These are phyloP conservation scores for Paracorniculantispora psalliotae DNA, from an alignment of 2,329 filamentous ascomycete species.

Conservation along the genomic window DNA sequence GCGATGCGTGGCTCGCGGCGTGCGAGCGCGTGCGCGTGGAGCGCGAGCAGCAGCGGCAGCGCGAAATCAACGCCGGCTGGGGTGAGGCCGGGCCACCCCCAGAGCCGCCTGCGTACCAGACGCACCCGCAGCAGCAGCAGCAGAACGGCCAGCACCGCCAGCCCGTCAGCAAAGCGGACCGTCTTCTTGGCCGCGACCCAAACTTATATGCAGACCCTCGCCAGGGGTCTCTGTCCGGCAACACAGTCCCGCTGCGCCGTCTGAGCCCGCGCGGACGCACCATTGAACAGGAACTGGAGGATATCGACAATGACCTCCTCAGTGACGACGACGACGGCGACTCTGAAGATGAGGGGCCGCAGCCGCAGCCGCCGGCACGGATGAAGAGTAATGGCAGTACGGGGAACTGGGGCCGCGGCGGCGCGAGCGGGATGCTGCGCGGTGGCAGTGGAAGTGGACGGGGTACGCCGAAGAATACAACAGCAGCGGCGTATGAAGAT, in stretches of 20 bases:
- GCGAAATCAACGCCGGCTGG: conserved; percentile 66
- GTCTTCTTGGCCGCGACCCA: conserved; percentile 53
- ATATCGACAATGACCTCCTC: conserved; percentile 34
- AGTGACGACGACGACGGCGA: conserved; percentile 28
- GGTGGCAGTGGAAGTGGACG: conserved; percentile 17
- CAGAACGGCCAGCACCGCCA: neutral
- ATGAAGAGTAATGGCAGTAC: conserved; percentile 39
- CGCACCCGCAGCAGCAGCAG: conserved; percentile 28
- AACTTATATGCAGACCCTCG: conserved; percentile 41
- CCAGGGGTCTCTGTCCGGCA: neutral
- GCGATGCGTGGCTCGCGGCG: conserved; percentile 69
- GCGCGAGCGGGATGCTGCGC: conserved; percentile 39
- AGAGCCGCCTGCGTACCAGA: conserved; percentile 16
- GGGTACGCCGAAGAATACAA: neutral
- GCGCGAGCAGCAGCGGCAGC: conserved; percentile 53
- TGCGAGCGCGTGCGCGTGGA: conserved; percentile 57
- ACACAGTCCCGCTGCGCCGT: conserved; percentile 40
- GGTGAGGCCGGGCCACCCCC: conserved; percentile 36
- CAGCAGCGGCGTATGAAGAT: conserved; percentile 19
- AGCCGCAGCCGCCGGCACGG: conserved; percentile 26
- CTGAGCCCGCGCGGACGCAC: conserved; percentile 42
- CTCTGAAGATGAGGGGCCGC: conserved; percentile 23
- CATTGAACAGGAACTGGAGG: conserved; percentile 38
- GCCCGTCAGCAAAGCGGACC: conserved; percentile 48
- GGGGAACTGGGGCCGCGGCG: conserved; percentile 34